Base-by-base conservation (phyloP, 2,329 filamentous ascomycete genomes). In the Fusarium beomiforme region DNA sequence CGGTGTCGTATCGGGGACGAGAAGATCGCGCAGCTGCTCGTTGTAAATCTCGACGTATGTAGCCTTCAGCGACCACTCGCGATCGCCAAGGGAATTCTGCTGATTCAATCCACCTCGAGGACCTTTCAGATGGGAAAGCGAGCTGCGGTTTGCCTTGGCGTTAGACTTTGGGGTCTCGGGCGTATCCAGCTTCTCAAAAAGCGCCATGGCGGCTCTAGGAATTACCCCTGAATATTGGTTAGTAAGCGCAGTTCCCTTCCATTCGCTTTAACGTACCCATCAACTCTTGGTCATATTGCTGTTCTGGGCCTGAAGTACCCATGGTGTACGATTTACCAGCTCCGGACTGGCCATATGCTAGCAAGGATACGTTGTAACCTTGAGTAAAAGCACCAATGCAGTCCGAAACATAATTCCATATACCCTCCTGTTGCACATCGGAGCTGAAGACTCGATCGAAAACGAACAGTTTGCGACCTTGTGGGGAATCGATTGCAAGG, bases 41-140 rank as follows among this genome's bases (percentile, higher is more conserved):
- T 99, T 98, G 84, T 99, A 99, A 72, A 99, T 99, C 85, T 98
- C 89, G 70, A 98, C 93, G 78, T 98, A 98, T 2, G 95, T 98
- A 14, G 95, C 96, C 80, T 93, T 97, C 76, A 99, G 85, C 56
- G 93, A 92, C 96, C 96, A 99, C 69, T 87, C 92, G 80, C 92
- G 94, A 51, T 96, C 93, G 5, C 83, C 78, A 43, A 86, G 83
- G 63, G 89, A 87, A 49, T 77, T 76, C 56, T 80, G 78, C 61
- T 80, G 79, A 34, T 61, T 76, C 74, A 97, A 96, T 70, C 94
- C 90, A 71, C 94, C 89, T 49, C 90, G 88, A 1, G 95, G 95
- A 8, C 93, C 90, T 70, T 93, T 91, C 39, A 98, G 87, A 55
- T 94, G 94, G 19, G 93, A 93, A 78, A 91, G 91, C 39, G 91